phyloP scores from a whole-genome alignment of 1,139 yeast species.

The Sugiyamaella sp. region DNA sequence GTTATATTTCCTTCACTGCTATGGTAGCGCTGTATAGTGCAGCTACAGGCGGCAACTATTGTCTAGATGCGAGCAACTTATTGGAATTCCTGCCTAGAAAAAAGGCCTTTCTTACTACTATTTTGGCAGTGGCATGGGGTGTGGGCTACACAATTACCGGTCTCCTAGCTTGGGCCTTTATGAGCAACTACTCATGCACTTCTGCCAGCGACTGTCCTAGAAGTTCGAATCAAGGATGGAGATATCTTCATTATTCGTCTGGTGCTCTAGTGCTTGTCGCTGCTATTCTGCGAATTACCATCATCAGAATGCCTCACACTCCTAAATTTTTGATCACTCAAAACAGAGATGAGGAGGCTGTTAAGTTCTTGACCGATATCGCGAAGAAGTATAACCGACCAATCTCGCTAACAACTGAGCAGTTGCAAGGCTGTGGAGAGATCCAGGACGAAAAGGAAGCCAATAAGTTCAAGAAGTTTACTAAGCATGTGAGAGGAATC shows the following conservation, averaged over 20 bases:
- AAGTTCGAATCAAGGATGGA: constrained; percentile 56
- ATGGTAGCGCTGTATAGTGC: constrained; percentile 52
- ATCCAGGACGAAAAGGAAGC: constrained; percentile 18
- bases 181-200: constrained; percentile 53
- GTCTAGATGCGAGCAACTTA: constrained; percentile 60
- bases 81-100: constrained; percentile 58
- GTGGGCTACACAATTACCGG: constrained; percentile 60
- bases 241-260: constrained; percentile 56
- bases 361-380: constrained; percentile 27
- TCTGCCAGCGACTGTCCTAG: constrained; percentile 49
- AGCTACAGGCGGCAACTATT: constrained; percentile 62
- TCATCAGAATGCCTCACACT: constrained; percentile 54
- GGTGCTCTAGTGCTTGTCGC: constrained; percentile 55
- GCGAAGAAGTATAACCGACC: constrained; percentile 30
- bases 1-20: constrained; percentile 49
- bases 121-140: constrained; percentile 64
- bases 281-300: constrained; percentile 52
- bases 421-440: constrained; percentile 47
- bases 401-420: constrained; percentile 42
- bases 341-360: constrained; percentile 55
- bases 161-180: constrained; percentile 57
- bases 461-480: constrained; percentile 2
- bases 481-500: constrained; percentile 37
- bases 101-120: constrained; percentile 55
- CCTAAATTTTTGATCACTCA: constrained; percentile 58